These are phyloP conservation scores for Flaveria robusta DNA, from an alignment of 129 eudicot genomes.

Conservation along the genomic window DNA sequence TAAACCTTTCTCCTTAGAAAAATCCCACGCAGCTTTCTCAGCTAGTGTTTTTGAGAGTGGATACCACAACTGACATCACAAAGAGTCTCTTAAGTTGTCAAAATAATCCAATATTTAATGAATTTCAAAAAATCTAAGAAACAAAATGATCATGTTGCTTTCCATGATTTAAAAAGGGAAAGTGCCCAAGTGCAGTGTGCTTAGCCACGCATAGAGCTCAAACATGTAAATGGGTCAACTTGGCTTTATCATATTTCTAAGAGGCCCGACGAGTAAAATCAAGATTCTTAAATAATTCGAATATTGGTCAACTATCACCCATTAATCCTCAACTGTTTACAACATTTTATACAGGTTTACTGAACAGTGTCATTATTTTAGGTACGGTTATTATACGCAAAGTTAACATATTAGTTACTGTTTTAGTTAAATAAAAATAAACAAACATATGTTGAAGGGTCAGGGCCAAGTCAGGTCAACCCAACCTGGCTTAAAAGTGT, in stretches of 20 bases:
- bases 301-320: background rate
- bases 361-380: background rate
- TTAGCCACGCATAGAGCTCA: background rate
- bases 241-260: background rate
- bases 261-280: background rate
- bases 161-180: background rate
- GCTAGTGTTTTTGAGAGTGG: slow-evolving; percentile 84
- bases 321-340: background rate
- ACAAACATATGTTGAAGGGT: background rate
- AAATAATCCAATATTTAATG: background rate
- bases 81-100: slow-evolving; percentile 7
- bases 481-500: background rate
- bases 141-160: slow-evolving; percentile 13
- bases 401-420: background rate
- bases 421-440: background rate
- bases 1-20: slow-evolving; percentile 71
- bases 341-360: background rate
- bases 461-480: background rate
- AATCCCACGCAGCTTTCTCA: slow-evolving; percentile 94
- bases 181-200: background rate
- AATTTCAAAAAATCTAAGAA: background rate
- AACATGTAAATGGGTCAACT: background rate
- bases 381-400: background rate
- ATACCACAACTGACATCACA: slow-evolving; percentile 73
- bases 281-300: background rate